Evolutionary conservation across 208 protist species (phyloP).

Genomic region (Acanthamoeba lenticulata): DNA sequence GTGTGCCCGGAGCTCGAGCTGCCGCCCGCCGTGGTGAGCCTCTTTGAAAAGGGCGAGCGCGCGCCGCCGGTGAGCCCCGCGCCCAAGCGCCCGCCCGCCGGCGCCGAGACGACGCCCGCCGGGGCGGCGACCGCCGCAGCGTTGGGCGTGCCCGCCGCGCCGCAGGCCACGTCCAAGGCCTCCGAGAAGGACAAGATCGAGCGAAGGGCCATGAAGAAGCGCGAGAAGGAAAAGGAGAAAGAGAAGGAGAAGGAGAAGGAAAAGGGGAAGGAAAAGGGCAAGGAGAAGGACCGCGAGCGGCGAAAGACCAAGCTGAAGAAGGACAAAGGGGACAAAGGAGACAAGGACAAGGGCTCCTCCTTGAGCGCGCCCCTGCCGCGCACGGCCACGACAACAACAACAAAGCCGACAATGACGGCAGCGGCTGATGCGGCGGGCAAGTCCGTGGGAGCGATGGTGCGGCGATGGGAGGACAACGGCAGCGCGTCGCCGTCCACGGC

Average conservation of each 20-base stretch:
- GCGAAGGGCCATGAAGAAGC: not conserved
- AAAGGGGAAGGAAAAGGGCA: not conserved
- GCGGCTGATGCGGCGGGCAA: not conserved
- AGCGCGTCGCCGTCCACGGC: not conserved
- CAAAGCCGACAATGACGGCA: not conserved
- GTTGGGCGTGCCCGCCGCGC: too few species aligned
- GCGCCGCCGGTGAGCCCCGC: not conserved
- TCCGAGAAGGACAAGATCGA: not conserved
- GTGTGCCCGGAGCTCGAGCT: not conserved
- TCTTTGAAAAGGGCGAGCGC: slow-evolving; percentile 2
- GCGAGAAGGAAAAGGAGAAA: not conserved
- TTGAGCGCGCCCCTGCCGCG: not conserved
- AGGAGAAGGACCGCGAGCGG: not conserved
- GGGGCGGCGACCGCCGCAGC: too few species aligned
- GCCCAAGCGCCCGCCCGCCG: slow-evolving; percentile 4
- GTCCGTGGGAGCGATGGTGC: not conserved
- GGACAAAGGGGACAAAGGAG: not conserved
- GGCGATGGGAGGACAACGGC: not conserved
- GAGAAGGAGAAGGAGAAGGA: too few species aligned
- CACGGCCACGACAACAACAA: not conserved
- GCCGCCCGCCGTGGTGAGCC: not conserved
- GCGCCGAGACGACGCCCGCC: too few species aligned
- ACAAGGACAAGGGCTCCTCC: too few species aligned
- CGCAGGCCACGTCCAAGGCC: too few species aligned
- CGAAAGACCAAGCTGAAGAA: not conserved